A percentile compares a stretch with the other conserved stretches of the same genome.
Evolutionary conservation across 75 land plant species (phyloP).

Genomic region (Sequoia sempervirens): DNA sequence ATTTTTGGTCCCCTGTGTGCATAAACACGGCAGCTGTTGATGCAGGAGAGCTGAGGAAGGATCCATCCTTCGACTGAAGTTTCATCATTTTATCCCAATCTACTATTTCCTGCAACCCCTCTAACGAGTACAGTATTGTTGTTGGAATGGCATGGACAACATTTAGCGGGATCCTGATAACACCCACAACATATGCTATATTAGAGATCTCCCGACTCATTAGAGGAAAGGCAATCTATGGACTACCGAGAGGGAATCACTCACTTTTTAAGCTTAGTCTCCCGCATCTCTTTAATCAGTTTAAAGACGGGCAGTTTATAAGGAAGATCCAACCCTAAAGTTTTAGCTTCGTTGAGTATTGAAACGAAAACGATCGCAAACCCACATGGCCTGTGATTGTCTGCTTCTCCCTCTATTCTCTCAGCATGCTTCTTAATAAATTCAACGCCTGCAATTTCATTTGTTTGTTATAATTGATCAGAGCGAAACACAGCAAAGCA

Average conservation of each 20-base stretch:
- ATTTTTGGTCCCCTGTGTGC: too few species aligned
- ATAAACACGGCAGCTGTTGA: too few species aligned
- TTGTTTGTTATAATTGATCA: background rate
- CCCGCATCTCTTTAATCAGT: background rate
- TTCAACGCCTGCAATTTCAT: background rate
- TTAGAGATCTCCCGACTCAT: background rate
- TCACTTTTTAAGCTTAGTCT: slow-evolving; percentile 11
- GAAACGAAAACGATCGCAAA: slow-evolving; percentile 7
- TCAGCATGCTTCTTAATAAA: slow-evolving; percentile 3
- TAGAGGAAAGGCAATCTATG: background rate
- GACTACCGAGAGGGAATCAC: background rate
- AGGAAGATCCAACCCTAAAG: slow-evolving; percentile 10
- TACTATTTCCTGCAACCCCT: background rate
- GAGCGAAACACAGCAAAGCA: background rate
- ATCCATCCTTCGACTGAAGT: too few species aligned
- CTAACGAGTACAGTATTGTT: slow-evolving; percentile 11
- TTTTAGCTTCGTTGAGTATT: background rate
- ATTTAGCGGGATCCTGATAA: background rate
- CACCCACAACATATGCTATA: background rate
- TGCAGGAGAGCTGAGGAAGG: too few species aligned
- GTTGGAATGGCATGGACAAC: background rate
- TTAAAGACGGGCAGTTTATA: background rate
- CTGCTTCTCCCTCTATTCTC: background rate
- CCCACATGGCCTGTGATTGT: background rate
- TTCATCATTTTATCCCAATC: too few species aligned